Evolutionary conservation across 768 basidiomycete genomes (phyloP).

Genomic region (Pisolithus orientalis): DNA sequence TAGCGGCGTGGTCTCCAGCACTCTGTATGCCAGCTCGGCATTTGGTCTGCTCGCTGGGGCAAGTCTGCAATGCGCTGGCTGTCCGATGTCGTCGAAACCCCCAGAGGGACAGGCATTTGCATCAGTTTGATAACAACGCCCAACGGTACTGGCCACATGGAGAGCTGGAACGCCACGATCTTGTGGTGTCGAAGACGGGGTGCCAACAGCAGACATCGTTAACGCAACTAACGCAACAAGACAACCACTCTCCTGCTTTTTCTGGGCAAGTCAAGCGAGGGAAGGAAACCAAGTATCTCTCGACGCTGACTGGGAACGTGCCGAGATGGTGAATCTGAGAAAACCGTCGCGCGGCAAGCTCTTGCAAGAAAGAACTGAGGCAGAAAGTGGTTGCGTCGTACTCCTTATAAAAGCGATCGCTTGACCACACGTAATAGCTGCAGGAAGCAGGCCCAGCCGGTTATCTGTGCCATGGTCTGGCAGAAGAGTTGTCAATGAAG

Average conservation of each 20-base stretch:
- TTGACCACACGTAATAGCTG: too few relatives aligned
- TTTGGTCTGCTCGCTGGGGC: neutral
- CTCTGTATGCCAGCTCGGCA: neutral
- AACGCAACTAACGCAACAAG: neutral
- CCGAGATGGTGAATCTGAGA: too few relatives aligned
- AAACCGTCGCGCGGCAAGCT: too few relatives aligned
- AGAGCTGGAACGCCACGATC: slow-evolving; percentile 55
- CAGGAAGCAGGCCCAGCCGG: too few relatives aligned
- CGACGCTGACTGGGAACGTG: too few relatives aligned
- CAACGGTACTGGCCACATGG: slow-evolving; percentile 30
- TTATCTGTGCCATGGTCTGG: too few relatives aligned
- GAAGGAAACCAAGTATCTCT: too few relatives aligned
- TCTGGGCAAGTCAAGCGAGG: neutral
- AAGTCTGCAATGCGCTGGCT: neutral
- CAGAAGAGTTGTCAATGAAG: too few relatives aligned
- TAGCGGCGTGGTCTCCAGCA: slow-evolving; percentile 52
- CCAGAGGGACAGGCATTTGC: slow-evolving; percentile 1
- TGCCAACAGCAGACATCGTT: slow-evolving; percentile 1
- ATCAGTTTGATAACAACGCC: slow-evolving; percentile 10
- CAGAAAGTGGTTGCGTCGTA: too few relatives aligned
- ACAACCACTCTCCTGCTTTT: neutral
- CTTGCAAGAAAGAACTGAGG: too few relatives aligned
- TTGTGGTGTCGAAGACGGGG: slow-evolving; percentile 51
- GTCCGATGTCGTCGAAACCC: slow-evolving; percentile 4
- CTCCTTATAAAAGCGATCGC: too few relatives aligned